These are phyloP conservation scores for Centaurea solstitialis DNA, from an alignment of 129 eudicot genomes.

Conservation along the genomic window DNA sequence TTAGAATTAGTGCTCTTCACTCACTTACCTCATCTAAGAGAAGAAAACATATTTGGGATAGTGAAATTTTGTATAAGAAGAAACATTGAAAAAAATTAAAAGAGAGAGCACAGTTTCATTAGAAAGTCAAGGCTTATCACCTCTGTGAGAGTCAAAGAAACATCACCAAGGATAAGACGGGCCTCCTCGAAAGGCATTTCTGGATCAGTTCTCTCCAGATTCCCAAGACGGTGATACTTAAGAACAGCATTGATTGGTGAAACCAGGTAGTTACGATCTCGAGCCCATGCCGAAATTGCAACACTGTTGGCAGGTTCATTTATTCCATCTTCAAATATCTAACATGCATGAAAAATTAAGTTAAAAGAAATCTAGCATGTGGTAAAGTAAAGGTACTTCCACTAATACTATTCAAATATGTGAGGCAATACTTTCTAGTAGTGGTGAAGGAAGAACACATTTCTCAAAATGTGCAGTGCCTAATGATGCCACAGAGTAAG, in stretches of 20 bases:
- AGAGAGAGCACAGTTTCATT: constrained; percentile 9
- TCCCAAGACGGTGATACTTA: constrained; percentile 89
- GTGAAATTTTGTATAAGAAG: not conserved
- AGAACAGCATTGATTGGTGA: constrained; percentile 92
- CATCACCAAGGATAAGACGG: constrained; percentile 69
- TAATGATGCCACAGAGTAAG: not conserved
- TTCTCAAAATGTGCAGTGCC: constrained; percentile 2
- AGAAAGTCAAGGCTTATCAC: constrained; percentile 39
- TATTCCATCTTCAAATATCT: constrained; percentile 97
- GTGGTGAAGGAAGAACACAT: not conserved
- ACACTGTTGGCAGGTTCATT: constrained; percentile 54
- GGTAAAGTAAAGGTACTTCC: constrained; percentile 10
- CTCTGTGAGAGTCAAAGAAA: constrained; percentile 84
- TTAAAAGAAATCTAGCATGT: constrained; percentile 14
- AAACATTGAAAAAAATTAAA: not conserved
- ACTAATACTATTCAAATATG: constrained; percentile 3
- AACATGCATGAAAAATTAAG: constrained; percentile 5
- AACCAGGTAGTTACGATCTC: constrained; percentile 70
- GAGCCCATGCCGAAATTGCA: constrained; percentile 63
- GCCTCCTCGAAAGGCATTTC: constrained; percentile 92
- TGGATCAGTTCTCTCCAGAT: constrained; percentile 73
- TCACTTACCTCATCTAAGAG: constrained; percentile 3
- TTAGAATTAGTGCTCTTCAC: not conserved
- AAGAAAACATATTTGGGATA: not conserved
- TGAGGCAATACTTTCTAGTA: not conserved